phyloP scores from a whole-genome alignment of 805 yeast genomes.

The Ogataea pini region DNA sequence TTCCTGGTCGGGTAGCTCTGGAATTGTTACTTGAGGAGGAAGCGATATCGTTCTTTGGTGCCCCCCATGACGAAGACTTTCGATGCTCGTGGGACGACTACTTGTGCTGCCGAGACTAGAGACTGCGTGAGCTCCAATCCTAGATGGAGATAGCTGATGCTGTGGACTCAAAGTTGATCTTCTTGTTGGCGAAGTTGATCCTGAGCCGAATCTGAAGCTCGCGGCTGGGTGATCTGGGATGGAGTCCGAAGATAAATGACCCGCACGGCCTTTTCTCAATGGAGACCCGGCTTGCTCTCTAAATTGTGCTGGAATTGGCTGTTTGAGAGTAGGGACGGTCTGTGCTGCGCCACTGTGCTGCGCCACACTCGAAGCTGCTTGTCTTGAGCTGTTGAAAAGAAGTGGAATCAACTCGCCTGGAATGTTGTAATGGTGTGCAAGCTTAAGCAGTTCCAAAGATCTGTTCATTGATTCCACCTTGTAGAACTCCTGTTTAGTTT shows the following conservation, averaged over 20 bases:
- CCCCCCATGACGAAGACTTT: constrained; percentile 29
- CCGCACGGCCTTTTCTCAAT: neutral
- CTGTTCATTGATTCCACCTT: constrained; percentile 61
- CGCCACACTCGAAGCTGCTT: constrained; percentile 15
- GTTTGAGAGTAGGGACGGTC: constrained; percentile 4
- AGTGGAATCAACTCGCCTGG: constrained; percentile 66
- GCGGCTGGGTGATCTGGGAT: constrained; percentile 25
- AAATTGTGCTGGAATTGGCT: neutral
- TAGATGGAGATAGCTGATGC: constrained; percentile 43
- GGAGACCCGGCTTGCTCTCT: neutral
- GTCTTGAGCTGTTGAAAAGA: constrained; percentile 42
- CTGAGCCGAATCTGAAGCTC: constrained; percentile 34
- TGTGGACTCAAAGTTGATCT: constrained; percentile 19
- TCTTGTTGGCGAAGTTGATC: constrained; percentile 19
- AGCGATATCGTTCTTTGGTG: constrained; percentile 44
- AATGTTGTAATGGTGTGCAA: constrained; percentile 59
- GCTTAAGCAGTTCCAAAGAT: constrained; percentile 60
- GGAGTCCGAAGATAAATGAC: neutral
- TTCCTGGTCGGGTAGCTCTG: constrained; percentile 28
- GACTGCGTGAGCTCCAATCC: constrained; percentile 72
- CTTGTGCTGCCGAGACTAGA: constrained; percentile 43
- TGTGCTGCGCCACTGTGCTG: constrained; percentile 3
- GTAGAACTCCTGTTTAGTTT: constrained; percentile 78
- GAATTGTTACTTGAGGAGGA: constrained; percentile 39
- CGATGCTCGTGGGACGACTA: constrained; percentile 24